These are phyloP conservation scores for Ceratobasidium sp. DNA, from an alignment of 1,284 basidiomycete species.

Conservation along the genomic window DNA sequence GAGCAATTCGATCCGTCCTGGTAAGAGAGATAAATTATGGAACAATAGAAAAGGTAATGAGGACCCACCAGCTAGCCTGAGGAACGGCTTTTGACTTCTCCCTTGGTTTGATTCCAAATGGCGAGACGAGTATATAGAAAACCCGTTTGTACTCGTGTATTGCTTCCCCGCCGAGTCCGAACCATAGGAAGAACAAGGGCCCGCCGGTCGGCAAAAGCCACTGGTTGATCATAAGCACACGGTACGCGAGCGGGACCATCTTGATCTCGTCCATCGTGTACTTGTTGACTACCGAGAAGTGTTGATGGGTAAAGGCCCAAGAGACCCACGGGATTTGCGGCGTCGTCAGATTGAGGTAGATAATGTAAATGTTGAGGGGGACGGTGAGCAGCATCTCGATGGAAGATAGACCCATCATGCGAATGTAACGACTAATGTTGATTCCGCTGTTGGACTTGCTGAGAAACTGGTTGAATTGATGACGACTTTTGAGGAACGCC, in stretches of 20 bases:
- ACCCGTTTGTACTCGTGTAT: not conserved
- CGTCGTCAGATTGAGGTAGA: slow-evolving; percentile 51
- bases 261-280: not conserved
- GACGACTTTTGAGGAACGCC: slow-evolving; percentile 46
- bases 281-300: not conserved
- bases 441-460: slow-evolving; percentile 15
- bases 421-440: slow-evolving; percentile 35
- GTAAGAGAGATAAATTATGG: too few species aligned
- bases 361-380: slow-evolving; percentile 21
- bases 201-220: not conserved
- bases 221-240: slow-evolving; percentile 9
- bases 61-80: not conserved
- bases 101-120: slow-evolving; percentile 17
- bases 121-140: not conserved
- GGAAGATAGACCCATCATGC: slow-evolving; percentile 35
- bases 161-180: slow-evolving; percentile 16
- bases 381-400: slow-evolving; percentile 39
- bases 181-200: slow-evolving; percentile 26
- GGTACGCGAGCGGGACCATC: not conserved
- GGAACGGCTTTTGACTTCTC: not conserved
- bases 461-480: slow-evolving; percentile 42
- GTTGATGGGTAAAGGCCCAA: slow-evolving; percentile 69
- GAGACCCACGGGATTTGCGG: slow-evolving; percentile 62
- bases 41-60: not conserved
- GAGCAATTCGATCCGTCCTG: not conserved